Conservation (phyloP, 768 basidiomycete genomes). For the Tulasnella sp. region DNA sequence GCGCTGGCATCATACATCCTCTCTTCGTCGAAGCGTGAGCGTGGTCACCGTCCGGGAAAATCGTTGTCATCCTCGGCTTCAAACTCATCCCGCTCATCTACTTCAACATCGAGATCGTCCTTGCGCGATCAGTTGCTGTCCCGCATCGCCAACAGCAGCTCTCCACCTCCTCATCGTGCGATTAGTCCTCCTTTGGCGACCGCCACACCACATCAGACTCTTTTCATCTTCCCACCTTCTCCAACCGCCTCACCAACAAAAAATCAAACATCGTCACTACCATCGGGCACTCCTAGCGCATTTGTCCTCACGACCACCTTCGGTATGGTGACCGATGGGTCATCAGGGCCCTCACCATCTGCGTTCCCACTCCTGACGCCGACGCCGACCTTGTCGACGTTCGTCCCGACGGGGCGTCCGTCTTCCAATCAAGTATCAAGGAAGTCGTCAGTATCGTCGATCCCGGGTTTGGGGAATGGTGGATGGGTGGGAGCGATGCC, state of each 20-base stretch:
- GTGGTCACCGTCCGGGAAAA: conserved; percentile 40
- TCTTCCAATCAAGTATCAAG: conserved; percentile 35
- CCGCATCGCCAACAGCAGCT: conserved; percentile 40
- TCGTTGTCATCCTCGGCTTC: conserved; percentile 40
- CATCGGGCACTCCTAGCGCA: conserved; percentile 56
- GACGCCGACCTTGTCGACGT: conserved; percentile 62
- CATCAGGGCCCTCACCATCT: conserved; percentile 22
- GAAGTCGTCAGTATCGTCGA: conserved; percentile 44
- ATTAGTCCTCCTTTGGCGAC: conserved; percentile 14
- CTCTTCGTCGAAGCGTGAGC: not conserved
- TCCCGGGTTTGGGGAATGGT: not conserved
- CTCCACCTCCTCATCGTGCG: conserved; percentile 12
- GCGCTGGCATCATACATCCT: conserved; percentile 5
- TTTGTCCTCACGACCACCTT: conserved; percentile 48
- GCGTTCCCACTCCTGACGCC: conserved; percentile 34
- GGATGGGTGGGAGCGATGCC: conserved; percentile 33
- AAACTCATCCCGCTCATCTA: conserved; percentile 31
- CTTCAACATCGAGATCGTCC: conserved; percentile 33
- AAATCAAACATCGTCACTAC: conserved; percentile 29
- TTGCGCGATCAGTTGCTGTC: conserved; percentile 49
- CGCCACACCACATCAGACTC: conserved; percentile 56
- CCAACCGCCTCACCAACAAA: conserved; percentile 29
- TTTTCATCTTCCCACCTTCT: conserved; percentile 81
- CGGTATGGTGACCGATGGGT: conserved; percentile 26
- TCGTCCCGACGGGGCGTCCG: conserved; percentile 54